These are phyloP conservation scores for Capsella rubella DNA, from an alignment of 441 rosid species.

Conservation along the genomic window DNA sequence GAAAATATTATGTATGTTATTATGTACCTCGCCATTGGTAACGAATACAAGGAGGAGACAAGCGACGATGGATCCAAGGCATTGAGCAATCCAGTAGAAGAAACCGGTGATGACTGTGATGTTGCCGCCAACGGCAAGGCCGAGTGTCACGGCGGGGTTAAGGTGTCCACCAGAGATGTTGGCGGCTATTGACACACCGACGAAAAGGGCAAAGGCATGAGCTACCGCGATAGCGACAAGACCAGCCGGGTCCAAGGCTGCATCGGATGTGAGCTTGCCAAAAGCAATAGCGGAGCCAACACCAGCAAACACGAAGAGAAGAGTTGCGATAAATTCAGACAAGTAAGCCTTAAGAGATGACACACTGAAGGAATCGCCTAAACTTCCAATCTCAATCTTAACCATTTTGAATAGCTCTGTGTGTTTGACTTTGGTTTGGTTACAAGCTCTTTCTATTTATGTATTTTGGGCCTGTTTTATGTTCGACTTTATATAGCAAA, in stretches of 20 bases:
- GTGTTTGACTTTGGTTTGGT: slow-evolving; percentile 19
- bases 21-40: slow-evolving; percentile 60
- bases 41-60: slow-evolving; percentile 80
- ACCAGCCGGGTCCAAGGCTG: slow-evolving; percentile 78
- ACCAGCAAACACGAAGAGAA: slow-evolving; percentile 87
- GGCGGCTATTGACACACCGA: slow-evolving; percentile 85
- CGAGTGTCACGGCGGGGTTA: slow-evolving; percentile 94
- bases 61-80: slow-evolving; percentile 84
- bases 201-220: slow-evolving; percentile 83
- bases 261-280: slow-evolving; percentile 71
- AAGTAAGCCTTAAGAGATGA: slow-evolving; percentile 73
- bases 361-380: slow-evolving; percentile 76
- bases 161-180: slow-evolving; percentile 94
- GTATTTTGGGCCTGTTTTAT: not conserved
- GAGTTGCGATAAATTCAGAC: slow-evolving; percentile 86
- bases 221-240: slow-evolving; percentile 85
- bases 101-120: slow-evolving; percentile 77
- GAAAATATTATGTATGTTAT: not conserved
- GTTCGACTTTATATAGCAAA: slow-evolving; percentile 35
- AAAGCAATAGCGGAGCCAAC: slow-evolving; percentile 91
- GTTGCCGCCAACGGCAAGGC: slow-evolving; percentile 84
- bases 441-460: slow-evolving; percentile 3
- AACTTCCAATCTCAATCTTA: slow-evolving; percentile 71
- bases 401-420: slow-evolving; percentile 51
- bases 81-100: slow-evolving; percentile 90